Evolutionary conservation across 441 rosid genomes (phyloP).

Genomic region (Populus hybrid): DNA sequence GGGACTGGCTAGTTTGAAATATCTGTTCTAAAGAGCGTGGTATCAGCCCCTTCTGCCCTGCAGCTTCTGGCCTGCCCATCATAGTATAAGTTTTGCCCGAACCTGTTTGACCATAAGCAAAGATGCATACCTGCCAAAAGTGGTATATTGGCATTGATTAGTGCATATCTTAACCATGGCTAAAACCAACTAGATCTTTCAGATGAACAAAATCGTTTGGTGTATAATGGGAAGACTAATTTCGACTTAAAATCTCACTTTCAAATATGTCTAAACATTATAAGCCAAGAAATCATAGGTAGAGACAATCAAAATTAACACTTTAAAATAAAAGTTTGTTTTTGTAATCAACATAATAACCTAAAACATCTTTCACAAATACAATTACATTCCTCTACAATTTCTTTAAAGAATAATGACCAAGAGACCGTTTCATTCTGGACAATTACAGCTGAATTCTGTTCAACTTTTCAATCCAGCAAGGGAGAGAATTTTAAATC

Average conservation of each 20-base stretch:
- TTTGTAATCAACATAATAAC: background rate
- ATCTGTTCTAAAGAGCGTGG: constrained; percentile 93
- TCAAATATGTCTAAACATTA: background rate
- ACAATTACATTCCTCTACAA: too few species aligned
- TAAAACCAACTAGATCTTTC: background rate
- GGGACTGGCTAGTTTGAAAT: constrained; percentile 71
- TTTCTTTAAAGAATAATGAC: background rate
- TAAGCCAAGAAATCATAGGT: background rate
- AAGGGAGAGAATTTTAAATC: background rate
- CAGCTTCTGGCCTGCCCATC: constrained; percentile 86
- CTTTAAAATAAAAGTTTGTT: too few species aligned
- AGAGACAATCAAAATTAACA: background rate
- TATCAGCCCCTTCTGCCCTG: constrained; percentile 75
- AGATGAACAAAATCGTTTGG: background rate
- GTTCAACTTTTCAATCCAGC: background rate
- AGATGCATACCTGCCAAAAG: constrained; percentile 74
- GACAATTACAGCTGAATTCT: background rate
- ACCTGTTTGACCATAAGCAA: constrained; percentile 99
- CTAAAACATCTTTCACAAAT: background rate
- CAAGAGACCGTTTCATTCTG: background rate
- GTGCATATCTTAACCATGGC: background rate
- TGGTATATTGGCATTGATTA: background rate
- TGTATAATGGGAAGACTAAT: too few species aligned
- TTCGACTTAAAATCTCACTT: background rate
- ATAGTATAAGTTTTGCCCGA: constrained; percentile 97